Conservation (phyloP, 768 basidiomycete species). For the Steccherinum ochraceum region DNA sequence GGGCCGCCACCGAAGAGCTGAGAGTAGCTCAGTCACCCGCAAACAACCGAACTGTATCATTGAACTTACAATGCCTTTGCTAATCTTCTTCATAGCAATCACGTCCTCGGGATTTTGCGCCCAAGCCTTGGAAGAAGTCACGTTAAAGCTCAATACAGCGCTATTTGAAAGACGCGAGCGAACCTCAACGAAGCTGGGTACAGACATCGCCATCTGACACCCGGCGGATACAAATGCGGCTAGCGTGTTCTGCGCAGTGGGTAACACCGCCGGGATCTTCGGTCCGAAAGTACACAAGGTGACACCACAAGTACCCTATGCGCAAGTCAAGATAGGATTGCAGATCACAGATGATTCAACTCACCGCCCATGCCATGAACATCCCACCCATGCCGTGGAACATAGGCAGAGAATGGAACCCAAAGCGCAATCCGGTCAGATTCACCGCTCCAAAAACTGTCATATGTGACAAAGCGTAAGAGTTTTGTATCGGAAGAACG, state of each 20-base stretch:
- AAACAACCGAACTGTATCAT: not conserved
- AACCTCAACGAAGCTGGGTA: constrained; percentile 27
- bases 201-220: constrained; percentile 20
- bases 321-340: not conserved
- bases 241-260: constrained; percentile 20
- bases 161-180: not conserved
- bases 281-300: constrained; percentile 20
- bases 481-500: not conserved
- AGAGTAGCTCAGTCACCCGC: not conserved
- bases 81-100: constrained; percentile 1
- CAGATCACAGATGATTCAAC: not conserved
- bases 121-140: constrained; percentile 19
- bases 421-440: constrained; percentile 10
- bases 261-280: constrained; percentile 15
- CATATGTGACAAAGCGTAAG: not conserved
- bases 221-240: constrained; percentile 13
- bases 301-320: constrained; percentile 19
- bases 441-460: constrained; percentile 19
- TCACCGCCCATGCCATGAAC: constrained; percentile 15
- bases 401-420: constrained; percentile 17
- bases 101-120: constrained; percentile 19
- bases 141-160: not conserved
- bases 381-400: constrained; percentile 18
- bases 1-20: not conserved
- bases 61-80: constrained; percentile 10